Evolutionary conservation across 768 basidiomycete genomes (phyloP), one percentile per base, ranked within the genome.

Genomic region (Sporobolomyces roseus): DNA sequence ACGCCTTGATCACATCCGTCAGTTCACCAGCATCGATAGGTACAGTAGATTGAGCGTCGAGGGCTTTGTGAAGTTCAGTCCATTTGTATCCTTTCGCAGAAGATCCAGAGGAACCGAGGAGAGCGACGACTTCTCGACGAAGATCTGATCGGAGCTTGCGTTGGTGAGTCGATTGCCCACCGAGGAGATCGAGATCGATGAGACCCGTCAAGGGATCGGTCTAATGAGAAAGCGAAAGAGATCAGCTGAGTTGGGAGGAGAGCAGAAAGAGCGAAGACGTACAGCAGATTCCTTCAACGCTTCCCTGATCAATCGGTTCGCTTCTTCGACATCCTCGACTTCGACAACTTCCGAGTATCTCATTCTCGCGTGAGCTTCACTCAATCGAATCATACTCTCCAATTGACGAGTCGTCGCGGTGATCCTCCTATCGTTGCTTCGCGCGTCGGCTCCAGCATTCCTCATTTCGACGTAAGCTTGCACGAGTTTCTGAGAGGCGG

Each of bases 371-470:
- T 99, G 96, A 1, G 89, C 96, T 79, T 99, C 96, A 0, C 89
- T 88, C 32, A 99, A 85, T 8, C 76, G 73, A 75, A 99, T 96
- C 86, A 99, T 90, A 74, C 88, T 89, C 79, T 99, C 96, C 21
- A 99, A 85, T 79, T 99, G 94, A 55, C 96, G 86, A 0, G 96
- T 98, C 36, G 96, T 98, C 0, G 96, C 96, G 0, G 96, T 99
- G 79, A 99, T 99, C 17, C 94, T 87, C 77, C 90, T 90, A 79
- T 98, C 94, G 67, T 84, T 85, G 1, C 85, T 84, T 23, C 91
- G 87, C 2, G 91, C 87, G 77, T 98, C 94, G 62, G 88, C 76
- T 27, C 94, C 94, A 75, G 90, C 87, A 76, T 89, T 89, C 58
- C 96, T 89, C 83, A 99, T 89, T 71, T 90, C 88, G 65, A 96